A percentile compares a stretch with the other conserved stretches of the same genome.
Conservation (phyloP, 306 rosid species). For the Abrus precatorius region DNA sequence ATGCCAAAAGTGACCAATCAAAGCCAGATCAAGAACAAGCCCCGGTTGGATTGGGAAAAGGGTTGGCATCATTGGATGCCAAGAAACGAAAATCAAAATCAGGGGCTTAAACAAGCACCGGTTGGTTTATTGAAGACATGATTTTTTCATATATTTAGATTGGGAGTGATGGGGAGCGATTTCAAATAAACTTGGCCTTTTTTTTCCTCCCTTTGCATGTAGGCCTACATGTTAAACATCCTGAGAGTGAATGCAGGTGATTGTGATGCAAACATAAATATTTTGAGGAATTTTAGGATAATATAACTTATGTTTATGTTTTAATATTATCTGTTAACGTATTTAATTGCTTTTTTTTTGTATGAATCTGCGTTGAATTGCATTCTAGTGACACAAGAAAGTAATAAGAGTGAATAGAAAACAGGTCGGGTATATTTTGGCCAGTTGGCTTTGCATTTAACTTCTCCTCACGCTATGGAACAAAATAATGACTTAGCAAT, state of each 20-base stretch:
- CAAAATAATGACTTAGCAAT: no score
- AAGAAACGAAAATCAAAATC: slow-evolving; percentile 73
- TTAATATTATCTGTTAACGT: no score
- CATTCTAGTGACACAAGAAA: no score
- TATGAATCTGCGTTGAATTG: no score
- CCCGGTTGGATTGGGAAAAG: slow-evolving; percentile 77
- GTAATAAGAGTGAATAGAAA: no score
- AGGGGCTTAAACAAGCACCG: slow-evolving; percentile 51
- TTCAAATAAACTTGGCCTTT: neutral
- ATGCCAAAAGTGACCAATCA: slow-evolving; percentile 51
- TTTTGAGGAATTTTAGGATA: no score
- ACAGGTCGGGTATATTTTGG: no score
- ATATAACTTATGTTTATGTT: no score
- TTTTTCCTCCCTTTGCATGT: neutral
- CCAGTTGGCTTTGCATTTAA: no score
- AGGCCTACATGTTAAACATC: slow-evolving; percentile 18
- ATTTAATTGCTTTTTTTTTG: no score
- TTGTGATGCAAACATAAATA: neutral
- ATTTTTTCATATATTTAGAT: slow-evolving; percentile 36
- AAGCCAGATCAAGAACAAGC: slow-evolving; percentile 53
- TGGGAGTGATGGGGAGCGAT: slow-evolving; percentile 36
- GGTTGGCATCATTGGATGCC: slow-evolving; percentile 67
- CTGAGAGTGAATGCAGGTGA: slow-evolving; percentile 15
- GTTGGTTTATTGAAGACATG: slow-evolving; percentile 41
- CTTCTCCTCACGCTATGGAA: no score